A percentile compares a stretch with the other conserved stretches of the same genome.
Conservation (phyloP, 805 yeast species). For the Wickerhamiella lipophila region DNA sequence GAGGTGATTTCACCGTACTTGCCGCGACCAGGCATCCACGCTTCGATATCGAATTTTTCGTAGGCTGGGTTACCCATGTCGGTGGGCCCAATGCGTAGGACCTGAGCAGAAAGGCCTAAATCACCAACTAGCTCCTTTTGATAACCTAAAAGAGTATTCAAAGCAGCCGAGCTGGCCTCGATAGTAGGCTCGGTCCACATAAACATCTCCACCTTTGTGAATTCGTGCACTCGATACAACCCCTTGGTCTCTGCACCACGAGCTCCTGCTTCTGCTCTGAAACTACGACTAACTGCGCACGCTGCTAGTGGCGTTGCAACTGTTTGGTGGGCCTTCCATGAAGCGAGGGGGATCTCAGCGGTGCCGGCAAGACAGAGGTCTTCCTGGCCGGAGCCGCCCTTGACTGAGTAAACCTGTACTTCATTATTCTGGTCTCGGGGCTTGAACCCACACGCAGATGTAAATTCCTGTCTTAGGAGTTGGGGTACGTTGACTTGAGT, state of each 20-base stretch:
- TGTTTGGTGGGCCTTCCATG: constrained; percentile 44
- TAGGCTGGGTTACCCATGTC: constrained; percentile 91
- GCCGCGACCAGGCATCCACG: constrained; percentile 96
- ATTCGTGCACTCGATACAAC: constrained; percentile 87
- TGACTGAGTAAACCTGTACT: constrained; percentile 65
- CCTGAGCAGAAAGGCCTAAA: constrained; percentile 68
- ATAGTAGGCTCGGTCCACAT: constrained; percentile 41
- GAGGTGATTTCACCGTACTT: constrained; percentile 88
- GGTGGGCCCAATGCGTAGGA: constrained; percentile 75
- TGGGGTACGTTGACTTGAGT: constrained; percentile 70
- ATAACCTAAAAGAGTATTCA: constrained; percentile 43
- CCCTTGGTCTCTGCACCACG: constrained; percentile 89
- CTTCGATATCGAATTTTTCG: constrained; percentile 87
- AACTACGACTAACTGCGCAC: constrained; percentile 68
- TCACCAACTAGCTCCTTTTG: constrained; percentile 53
- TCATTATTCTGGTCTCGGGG: constrained; percentile 85
- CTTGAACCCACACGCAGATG: constrained; percentile 84
- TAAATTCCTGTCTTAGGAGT: constrained; percentile 62
- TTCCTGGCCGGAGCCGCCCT: constrained; percentile 25
- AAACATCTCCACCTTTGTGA: constrained; percentile 86
- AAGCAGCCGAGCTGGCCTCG: constrained; percentile 24
- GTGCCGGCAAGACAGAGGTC: constrained; percentile 74
- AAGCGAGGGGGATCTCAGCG: constrained; percentile 91
- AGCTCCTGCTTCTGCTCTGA: constrained; percentile 95
- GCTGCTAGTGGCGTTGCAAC: constrained; percentile 16